Percentiles rank a stretch among this genome's conserved stretches.
Evolutionary conservation across 352 stramenopile genomes (phyloP).

Genomic region (Phytophthora constricta): DNA sequence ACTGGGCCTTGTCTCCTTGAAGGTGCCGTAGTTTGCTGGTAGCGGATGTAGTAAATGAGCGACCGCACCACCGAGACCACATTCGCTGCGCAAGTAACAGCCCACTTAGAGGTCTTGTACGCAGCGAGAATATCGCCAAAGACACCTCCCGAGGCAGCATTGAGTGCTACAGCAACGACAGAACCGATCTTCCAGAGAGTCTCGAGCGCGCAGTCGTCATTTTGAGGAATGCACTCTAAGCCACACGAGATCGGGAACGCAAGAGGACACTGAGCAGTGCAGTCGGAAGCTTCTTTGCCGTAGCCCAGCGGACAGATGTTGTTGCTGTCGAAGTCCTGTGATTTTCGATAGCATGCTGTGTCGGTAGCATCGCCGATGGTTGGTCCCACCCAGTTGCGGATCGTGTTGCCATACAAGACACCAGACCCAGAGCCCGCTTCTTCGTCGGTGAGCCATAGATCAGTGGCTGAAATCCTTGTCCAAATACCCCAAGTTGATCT

Average conservation of each 20-base stretch:
- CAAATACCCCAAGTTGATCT: neutral
- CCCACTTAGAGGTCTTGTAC: neutral
- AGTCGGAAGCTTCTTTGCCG: slow-evolving; percentile 51
- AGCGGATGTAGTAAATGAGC: neutral
- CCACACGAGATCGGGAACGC: slow-evolving; percentile 38
- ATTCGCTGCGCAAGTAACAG: neutral
- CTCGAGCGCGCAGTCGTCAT: neutral
- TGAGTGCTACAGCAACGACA: neutral
- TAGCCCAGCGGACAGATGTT: slow-evolving; percentile 33
- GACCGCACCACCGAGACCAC: neutral
- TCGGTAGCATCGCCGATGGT: neutral
- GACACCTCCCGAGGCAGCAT: neutral
- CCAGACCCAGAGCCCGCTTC: neutral
- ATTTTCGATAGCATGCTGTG: slow-evolving; percentile 12
- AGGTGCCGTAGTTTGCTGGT: neutral
- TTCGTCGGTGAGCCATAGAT: neutral
- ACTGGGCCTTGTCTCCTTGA: neutral
- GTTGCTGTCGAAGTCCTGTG: slow-evolving; percentile 30
- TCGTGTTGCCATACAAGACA: neutral
- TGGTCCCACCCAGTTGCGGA: slow-evolving; percentile 1
- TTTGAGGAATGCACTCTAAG: neutral
- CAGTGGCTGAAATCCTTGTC: neutral
- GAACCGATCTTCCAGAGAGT: neutral
- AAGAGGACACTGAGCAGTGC: slow-evolving; percentile 59
- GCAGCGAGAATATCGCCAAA: neutral